phyloP scores from a whole-genome alignment of 164 flowering plant species.

The Taxillus chinensis region DNA sequence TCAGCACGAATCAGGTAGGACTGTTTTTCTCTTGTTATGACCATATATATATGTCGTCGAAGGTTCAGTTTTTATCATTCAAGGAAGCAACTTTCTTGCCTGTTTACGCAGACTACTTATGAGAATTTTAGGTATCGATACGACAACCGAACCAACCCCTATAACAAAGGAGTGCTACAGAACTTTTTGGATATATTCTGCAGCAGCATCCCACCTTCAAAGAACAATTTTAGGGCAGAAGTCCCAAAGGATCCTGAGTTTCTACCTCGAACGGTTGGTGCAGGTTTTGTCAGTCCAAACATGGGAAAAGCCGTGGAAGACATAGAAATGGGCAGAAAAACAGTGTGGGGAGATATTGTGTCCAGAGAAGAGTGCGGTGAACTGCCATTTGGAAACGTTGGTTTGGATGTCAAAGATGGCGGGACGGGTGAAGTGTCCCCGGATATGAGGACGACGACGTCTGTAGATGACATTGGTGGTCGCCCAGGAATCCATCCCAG shows the following conservation, averaged over 20 bases:
- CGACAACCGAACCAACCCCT: constrained; percentile 25
- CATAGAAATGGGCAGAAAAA: constrained; percentile 34
- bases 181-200: constrained; percentile 32
- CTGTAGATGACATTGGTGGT: too few species aligned
- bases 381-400: background rate
- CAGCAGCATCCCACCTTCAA: constrained; percentile 26
- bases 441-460: too few species aligned
- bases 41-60: background rate
- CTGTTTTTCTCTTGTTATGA: background rate
- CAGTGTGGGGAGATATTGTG: constrained; percentile 11
- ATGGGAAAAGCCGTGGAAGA: constrained; percentile 14
- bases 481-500: constrained; percentile 8
- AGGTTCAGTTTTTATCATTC: background rate
- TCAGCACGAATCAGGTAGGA: constrained; percentile 38
- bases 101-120: constrained; percentile 30
- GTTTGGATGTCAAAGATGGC: background rate
- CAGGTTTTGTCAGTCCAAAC: constrained; percentile 15
- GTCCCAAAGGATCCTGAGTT: constrained; percentile 18
- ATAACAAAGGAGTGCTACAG: constrained; percentile 19
- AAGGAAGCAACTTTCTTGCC: background rate
- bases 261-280: constrained; percentile 10
- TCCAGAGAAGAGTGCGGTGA: background rate
- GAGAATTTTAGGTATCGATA: constrained; percentile 33
- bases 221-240: constrained; percentile 29
- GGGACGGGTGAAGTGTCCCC: too few species aligned